Conservation (phyloP, 257 asterid species). For the Thymus quinquecostatus region DNA sequence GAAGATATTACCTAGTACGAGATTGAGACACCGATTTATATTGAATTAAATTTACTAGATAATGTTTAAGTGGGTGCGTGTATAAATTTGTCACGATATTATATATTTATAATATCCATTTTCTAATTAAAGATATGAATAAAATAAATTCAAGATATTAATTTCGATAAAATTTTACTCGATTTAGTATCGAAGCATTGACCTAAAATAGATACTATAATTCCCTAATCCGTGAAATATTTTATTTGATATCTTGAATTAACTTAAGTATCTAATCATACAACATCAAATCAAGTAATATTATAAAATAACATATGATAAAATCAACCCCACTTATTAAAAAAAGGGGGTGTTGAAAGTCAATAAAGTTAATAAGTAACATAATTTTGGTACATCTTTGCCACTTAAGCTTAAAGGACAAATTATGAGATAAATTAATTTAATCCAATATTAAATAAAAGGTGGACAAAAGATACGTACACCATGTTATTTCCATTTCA, state of each 20-base stretch:
- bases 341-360: constrained; percentile 13
- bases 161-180: no score
- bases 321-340: constrained; percentile 27
- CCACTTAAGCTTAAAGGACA: constrained; percentile 23
- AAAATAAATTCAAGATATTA: no score
- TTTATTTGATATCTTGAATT: not conserved
- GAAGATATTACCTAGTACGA: no score
- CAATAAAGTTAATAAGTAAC: constrained; percentile 29
- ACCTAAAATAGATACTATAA: not conserved
- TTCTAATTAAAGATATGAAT: no score
- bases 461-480: constrained; percentile 17
- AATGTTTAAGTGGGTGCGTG: not conserved
- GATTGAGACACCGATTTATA: not conserved
- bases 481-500: constrained; percentile 13
- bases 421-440: constrained; percentile 3
- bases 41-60: not conserved
- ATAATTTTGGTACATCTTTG: constrained; percentile 23
- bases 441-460: constrained; percentile 16
- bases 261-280: not conserved
- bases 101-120: not conserved
- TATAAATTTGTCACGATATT: constrained; percentile 7
- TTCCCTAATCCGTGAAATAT: not conserved
- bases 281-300: not conserved
- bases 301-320: constrained; percentile 15
- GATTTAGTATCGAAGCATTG: not conserved